Percentiles rank a stretch among this genome's conserved stretches.
Conservation (phyloP, 2,329 filamentous ascomycete genomes). For the Lachnellula arida region DNA sequence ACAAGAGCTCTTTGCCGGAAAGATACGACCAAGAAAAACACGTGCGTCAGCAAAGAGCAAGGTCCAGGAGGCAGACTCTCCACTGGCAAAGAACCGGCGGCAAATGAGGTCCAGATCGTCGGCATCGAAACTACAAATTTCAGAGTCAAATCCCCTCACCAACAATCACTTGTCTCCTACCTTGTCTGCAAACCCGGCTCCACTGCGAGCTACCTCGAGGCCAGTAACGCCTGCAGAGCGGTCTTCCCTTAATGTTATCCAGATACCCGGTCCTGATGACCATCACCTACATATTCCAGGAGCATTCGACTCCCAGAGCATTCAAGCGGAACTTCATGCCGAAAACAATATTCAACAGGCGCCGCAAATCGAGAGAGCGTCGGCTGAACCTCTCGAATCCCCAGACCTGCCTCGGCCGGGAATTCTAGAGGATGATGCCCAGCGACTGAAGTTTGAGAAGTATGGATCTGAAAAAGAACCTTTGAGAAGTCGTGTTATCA, state of each 20-base stretch:
- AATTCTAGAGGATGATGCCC: background rate
- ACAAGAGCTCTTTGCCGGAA: background rate
- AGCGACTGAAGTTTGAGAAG: background rate
- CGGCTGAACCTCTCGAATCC: background rate
- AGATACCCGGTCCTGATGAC: background rate
- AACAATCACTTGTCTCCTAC: too few relatives aligned
- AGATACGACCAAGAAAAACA: background rate
- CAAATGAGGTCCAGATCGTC: background rate
- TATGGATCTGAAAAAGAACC: background rate
- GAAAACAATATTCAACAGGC: background rate
- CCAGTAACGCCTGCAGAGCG: too few relatives aligned
- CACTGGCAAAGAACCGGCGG: background rate
- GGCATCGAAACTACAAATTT: background rate
- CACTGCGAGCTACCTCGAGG: too few relatives aligned
- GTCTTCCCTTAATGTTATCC: too few relatives aligned
- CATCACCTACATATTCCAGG: background rate
- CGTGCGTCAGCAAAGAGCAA: background rate
- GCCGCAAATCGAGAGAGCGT: background rate
- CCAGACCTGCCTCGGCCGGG: background rate
- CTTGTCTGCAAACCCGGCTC: too few relatives aligned
- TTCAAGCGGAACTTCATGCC: background rate
- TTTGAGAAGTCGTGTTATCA: background rate
- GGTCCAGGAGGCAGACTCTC: background rate
- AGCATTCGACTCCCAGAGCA: background rate
- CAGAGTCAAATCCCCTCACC: background rate